A percentile compares a stretch with the other conserved stretches of the same genome.
Evolutionary conservation across 495 filamentous ascomycete species (phyloP).

Genomic region (Bathelium albidoporum): DNA sequence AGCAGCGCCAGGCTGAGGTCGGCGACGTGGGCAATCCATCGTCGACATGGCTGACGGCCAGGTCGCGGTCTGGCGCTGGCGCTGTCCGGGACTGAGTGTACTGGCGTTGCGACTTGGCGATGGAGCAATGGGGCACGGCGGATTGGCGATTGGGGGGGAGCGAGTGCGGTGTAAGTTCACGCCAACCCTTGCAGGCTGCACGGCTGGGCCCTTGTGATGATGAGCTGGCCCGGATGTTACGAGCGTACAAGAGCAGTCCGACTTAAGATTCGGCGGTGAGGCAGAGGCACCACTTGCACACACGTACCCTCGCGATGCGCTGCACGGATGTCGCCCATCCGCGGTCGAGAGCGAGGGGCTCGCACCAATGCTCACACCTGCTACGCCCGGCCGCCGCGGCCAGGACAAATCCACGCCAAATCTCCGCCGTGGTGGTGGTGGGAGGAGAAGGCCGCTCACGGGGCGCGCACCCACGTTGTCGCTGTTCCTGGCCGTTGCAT

Average conservation of each 20-base stretch:
- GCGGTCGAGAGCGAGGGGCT: conserved; percentile 1
- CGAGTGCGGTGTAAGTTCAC: background rate
- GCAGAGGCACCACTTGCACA: background rate
- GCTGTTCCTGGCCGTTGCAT: conserved; percentile 3
- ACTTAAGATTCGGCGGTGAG: conserved; percentile 1
- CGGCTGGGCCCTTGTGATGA: conserved; percentile 4
- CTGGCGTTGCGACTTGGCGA: background rate
- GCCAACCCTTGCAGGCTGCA: conserved; percentile 5
- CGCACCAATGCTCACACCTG: background rate
- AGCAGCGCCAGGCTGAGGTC: background rate
- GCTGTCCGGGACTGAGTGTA: background rate
- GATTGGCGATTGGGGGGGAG: too few relatives aligned
- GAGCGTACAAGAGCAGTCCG: background rate
- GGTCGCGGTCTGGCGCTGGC: background rate
- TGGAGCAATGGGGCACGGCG: background rate
- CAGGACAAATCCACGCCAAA: background rate
- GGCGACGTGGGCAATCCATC: background rate
- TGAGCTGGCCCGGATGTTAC: conserved; percentile 6
- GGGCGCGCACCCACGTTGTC: background rate
- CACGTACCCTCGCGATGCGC: background rate
- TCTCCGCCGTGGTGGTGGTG: too few relatives aligned
- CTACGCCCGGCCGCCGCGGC: background rate
- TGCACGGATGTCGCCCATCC: background rate
- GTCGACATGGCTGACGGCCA: background rate
- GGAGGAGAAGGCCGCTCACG: background rate